Evolutionary conservation across 495 filamentous ascomycete genomes (phyloP).

Genomic region (Annulohypoxylon moriforme): DNA sequence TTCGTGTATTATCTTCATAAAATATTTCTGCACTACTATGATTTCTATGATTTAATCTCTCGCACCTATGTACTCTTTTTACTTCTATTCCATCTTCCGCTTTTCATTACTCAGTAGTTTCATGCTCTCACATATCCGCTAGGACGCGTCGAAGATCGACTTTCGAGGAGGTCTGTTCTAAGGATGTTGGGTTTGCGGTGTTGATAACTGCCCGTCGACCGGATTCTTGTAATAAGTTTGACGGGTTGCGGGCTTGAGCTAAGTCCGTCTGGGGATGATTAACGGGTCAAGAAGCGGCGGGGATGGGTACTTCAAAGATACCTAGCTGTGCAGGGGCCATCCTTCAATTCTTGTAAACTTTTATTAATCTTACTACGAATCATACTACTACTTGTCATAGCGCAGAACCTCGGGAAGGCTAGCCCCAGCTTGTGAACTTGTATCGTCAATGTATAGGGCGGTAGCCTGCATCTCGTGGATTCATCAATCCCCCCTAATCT

Average conservation of each 20-base stretch:
- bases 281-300: background rate
- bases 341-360: background rate
- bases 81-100: background rate
- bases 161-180: background rate
- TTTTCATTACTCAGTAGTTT: background rate
- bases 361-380: background rate
- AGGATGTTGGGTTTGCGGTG: slow-evolving; percentile 13
- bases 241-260: slow-evolving; percentile 29
- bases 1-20: background rate
- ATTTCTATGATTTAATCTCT: background rate
- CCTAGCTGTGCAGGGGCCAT: background rate
- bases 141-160: background rate
- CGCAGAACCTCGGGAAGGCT: background rate
- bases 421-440: background rate
- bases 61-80: background rate
- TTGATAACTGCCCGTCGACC: slow-evolving; percentile 31
- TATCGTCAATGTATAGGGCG: background rate
- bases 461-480: background rate
- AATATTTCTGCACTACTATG: no score
- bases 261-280: slow-evolving; percentile 30
- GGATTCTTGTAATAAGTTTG: slow-evolving; percentile 9
- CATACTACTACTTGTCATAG: background rate
- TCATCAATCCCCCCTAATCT: slow-evolving; percentile 14
- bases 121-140: background rate
- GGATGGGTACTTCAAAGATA: slow-evolving; percentile 13